Conservation (phyloP, 2,329 filamentous ascomycete species). For the Sporothrix brunneoviolacea region DNA sequence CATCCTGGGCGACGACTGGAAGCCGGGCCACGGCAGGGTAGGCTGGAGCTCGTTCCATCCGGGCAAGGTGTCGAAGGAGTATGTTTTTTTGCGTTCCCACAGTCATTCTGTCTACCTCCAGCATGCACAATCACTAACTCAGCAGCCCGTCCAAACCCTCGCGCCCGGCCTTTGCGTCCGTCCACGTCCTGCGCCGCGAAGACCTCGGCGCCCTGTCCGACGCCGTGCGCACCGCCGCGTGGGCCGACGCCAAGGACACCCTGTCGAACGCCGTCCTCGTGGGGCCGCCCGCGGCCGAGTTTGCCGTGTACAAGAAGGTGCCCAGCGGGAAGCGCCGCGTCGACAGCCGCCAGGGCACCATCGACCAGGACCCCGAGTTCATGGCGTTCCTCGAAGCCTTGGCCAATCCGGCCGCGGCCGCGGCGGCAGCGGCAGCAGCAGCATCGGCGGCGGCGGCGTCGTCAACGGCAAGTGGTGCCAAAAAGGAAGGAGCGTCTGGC, state of each 20-base stretch:
- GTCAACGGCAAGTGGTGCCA: neutral
- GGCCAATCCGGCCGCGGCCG: slow-evolving; percentile 55
- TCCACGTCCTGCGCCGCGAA: slow-evolving; percentile 69
- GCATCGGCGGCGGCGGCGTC: neutral
- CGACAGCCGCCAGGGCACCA: slow-evolving; percentile 85
- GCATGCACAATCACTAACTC: no score
- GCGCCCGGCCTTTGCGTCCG: slow-evolving; percentile 69
- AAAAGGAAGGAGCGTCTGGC: slow-evolving; percentile 1
- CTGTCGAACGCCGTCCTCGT: slow-evolving; percentile 65
- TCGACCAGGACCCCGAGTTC: slow-evolving; percentile 94
- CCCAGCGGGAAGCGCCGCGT: slow-evolving; percentile 67
- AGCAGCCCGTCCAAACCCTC: slow-evolving; percentile 79
- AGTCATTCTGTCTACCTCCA: neutral
- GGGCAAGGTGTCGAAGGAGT: slow-evolving; percentile 80
- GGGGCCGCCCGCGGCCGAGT: slow-evolving; percentile 73
- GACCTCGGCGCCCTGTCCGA: slow-evolving; percentile 63
- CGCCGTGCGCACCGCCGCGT: slow-evolving; percentile 59
- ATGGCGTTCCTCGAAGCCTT: slow-evolving; percentile 86
- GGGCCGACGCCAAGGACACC: slow-evolving; percentile 77
- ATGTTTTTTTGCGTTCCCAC: slow-evolving; percentile 27
- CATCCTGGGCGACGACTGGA: slow-evolving; percentile 75
- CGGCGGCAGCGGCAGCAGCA: slow-evolving; percentile 24
- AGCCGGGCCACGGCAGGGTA: slow-evolving; percentile 68
- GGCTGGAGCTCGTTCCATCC: slow-evolving; percentile 68
- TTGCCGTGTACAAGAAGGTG: slow-evolving; percentile 75